Conservation (phyloP, 208 protist species). For the Naegleria lovaniensis region DNA sequence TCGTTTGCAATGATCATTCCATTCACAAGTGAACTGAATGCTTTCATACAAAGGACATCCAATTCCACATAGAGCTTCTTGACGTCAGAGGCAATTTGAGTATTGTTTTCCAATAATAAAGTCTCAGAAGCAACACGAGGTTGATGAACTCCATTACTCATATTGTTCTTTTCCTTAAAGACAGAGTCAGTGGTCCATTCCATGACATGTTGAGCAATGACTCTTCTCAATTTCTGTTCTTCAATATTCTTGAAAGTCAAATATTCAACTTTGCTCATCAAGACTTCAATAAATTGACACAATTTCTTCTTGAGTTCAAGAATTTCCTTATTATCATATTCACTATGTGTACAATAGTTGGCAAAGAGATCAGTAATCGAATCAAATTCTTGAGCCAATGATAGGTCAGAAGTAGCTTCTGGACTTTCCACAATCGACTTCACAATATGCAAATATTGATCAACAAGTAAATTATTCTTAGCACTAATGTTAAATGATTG, state of each 20-base stretch:
- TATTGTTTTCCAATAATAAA: not conserved
- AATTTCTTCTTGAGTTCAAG: not conserved
- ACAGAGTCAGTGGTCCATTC: not conserved
- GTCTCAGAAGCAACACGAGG: not conserved
- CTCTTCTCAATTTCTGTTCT: slow-evolving; percentile 2
- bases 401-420: not conserved
- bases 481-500: not conserved
- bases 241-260: not conserved
- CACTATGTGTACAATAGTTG: not conserved
- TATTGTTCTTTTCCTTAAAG: not conserved
- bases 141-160: not conserved
- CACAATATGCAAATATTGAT: not conserved
- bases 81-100: not conserved
- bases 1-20: not conserved
- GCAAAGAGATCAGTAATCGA: not conserved
- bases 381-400: slow-evolving; percentile 2
- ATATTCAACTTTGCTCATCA: slow-evolving; percentile 12
- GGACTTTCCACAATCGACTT: not conserved
- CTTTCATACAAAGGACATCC: not conserved
- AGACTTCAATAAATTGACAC: not conserved
- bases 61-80: not conserved
- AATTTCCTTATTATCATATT: not conserved
- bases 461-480: not conserved
- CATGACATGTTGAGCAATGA: not conserved
- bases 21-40: not conserved